Base-by-base conservation (phyloP, 1,284 basidiomycete genomes). In the Naganishia liquefaciens region DNA sequence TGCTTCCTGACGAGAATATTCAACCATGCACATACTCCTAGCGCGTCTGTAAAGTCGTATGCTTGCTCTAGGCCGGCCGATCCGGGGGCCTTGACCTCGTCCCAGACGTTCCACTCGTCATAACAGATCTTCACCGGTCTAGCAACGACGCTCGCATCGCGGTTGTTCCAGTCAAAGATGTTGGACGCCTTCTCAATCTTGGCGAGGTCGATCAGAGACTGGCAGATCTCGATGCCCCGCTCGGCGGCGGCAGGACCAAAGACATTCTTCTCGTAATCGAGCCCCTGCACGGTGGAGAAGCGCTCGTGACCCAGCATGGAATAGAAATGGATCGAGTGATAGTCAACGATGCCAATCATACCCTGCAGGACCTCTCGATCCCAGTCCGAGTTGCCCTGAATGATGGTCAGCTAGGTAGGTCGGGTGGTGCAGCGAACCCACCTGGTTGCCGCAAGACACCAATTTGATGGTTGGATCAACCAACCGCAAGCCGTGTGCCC, bases 1-100 rank as follows among this genome's bases (percentile, higher is more conserved):
- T 83, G 82, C 64, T 87, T 85, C 21, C 86, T 79, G 19, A 87
- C 82, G 65, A 87, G 84, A 15, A 86, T 81, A 72, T 87, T 86
- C 67, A 88, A 75, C 85, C 86, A 88, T 1, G 84, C 81, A 5
- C 83, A 82, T 71, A 79, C 79, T 69, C 84, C 85, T 1, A 87
- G 80, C 55, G 85, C 84, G 72, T 87, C 86, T 5, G 84, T 84
- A 39, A 85, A 79, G 68, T 85, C 84, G 73, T 87, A 87, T 79
- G 80, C 69, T 72, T 80, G 85, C 70, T 87, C 84, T 0, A 86
- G 80, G 0, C 86, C 85, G 52, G 83, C 82, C 3, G 71, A 69
- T 2, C 72, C 74, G 39, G 71, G 68, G 0, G 76, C 78, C 82
- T 84, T 72, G 72, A 76, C 49, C 71, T 80, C 68, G 64, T 77